Percentiles rank a stretch among this genome's conserved stretches.
phyloP scores from a whole-genome alignment of 306 rosid genomes.

The Biancaea sappan region DNA sequence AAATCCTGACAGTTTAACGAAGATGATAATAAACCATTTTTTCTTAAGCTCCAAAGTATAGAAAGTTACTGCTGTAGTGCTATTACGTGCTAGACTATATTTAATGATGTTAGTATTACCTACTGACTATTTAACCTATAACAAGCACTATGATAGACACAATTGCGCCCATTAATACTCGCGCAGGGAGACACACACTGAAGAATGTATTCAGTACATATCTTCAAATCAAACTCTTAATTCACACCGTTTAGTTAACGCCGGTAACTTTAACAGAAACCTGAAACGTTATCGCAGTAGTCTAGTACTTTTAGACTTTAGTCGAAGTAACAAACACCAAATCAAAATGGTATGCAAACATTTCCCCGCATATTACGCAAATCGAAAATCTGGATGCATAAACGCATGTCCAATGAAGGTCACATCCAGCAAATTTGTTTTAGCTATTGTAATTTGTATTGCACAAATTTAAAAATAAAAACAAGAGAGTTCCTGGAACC shows the following conservation, averaged over 20 bases:
- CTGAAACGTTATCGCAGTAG: background rate
- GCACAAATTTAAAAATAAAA: background rate
- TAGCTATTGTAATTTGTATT: background rate
- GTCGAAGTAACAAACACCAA: background rate
- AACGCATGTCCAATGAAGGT: background rate
- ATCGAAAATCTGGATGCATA: background rate
- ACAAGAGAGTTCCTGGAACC: slow-evolving; percentile 15
- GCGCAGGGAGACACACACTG: background rate
- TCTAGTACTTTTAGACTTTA: background rate
- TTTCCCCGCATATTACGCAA: background rate
- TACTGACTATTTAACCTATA: background rate
- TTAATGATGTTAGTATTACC: background rate
- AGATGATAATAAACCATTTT: background rate
- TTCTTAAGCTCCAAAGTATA: background rate
- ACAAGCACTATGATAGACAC: background rate
- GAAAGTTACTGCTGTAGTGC: background rate
- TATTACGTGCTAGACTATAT: background rate
- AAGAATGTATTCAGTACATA: background rate
- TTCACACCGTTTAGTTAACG: background rate
- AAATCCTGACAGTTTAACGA: background rate
- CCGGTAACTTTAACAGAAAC: background rate
- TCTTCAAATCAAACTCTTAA: background rate
- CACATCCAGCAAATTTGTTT: background rate
- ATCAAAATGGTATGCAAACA: background rate
- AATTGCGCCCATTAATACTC: background rate